A percentile compares a stretch with the other conserved stretches of the same genome.
Evolutionary conservation across 371 early-diverging fungal genomes (phyloP).

Genomic region (Apophysomyces sp.): DNA sequence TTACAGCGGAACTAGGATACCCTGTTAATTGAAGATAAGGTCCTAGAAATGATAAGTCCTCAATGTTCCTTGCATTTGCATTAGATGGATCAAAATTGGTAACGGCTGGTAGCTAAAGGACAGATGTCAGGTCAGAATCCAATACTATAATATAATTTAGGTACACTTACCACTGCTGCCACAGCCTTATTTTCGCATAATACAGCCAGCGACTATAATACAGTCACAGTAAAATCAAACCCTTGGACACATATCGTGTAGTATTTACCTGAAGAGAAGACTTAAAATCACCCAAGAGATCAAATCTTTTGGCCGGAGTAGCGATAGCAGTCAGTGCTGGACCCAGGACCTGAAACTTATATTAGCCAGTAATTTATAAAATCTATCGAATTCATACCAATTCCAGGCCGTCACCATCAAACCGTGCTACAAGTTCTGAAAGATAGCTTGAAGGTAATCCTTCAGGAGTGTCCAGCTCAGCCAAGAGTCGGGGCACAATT

Average conservation of each 20-base stretch:
- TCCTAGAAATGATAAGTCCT: slow-evolving; percentile 70
- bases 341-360: slow-evolving; percentile 46
- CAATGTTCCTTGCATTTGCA: slow-evolving; percentile 58
- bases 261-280: slow-evolving; percentile 47
- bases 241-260: not conserved
- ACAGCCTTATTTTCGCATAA: slow-evolving; percentile 54
- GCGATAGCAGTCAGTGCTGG: slow-evolving; percentile 50
- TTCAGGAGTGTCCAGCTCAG: slow-evolving; percentile 43
- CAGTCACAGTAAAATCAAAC: not conserved
- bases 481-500: slow-evolving; percentile 44
- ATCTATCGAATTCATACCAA: slow-evolving; percentile 29
- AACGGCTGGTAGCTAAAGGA: slow-evolving; percentile 46
- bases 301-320: slow-evolving; percentile 33
- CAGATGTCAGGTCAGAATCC: slow-evolving; percentile 15
- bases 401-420: slow-evolving; percentile 62
- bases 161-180: slow-evolving; percentile 50
- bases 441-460: slow-evolving; percentile 57
- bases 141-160: not conserved
- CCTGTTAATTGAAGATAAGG: slow-evolving; percentile 69
- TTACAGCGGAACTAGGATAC: slow-evolving; percentile 57
- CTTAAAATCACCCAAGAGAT: slow-evolving; percentile 60
- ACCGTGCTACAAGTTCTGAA: slow-evolving; percentile 47
- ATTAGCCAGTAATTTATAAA: too few relatives aligned
- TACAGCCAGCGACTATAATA: slow-evolving; percentile 37
- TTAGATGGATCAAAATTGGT: slow-evolving; percentile 63